Percentiles rank a stretch among this genome's conserved stretches.
Conservation (phyloP, 495 filamentous ascomycete genomes). For the Penicillium chermesinum region DNA sequence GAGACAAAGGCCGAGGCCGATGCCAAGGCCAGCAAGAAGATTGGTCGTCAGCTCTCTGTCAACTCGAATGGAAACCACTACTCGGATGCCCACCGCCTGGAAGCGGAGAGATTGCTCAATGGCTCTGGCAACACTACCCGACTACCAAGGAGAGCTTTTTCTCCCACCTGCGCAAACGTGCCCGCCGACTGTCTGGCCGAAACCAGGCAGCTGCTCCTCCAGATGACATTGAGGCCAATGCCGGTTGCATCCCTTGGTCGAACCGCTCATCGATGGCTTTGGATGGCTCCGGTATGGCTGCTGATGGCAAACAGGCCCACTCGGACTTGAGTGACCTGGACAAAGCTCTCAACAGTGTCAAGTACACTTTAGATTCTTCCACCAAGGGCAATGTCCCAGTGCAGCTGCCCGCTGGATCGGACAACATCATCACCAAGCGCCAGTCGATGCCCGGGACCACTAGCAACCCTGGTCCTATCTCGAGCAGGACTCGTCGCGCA, state of each 20-base stretch:
- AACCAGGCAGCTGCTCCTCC: conserved; percentile 69
- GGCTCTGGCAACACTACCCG: conserved; percentile 65
- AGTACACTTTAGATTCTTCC: conserved; percentile 56
- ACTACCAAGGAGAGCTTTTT: conserved; percentile 86
- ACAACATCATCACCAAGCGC: conserved; percentile 53
- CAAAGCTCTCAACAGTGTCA: conserved; percentile 67
- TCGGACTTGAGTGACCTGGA: conserved; percentile 61
- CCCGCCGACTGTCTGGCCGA: conserved; percentile 84
- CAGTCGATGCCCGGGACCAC: conserved; percentile 69
- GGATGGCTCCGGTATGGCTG: conserved; percentile 50
- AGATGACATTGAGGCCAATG: conserved; percentile 88
- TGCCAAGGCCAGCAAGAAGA: conserved; percentile 75
- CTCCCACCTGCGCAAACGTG: conserved; percentile 91
- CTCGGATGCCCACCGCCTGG: conserved; percentile 78
- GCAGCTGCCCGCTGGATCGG: conserved; percentile 40
- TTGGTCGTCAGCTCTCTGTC: conserved; percentile 90
- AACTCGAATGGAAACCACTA: conserved; percentile 93
- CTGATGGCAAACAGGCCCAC: conserved; percentile 49
- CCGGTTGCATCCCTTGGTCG: conserved; percentile 84
- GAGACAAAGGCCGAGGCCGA: conserved; percentile 34
- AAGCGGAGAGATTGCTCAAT: conserved; percentile 86
- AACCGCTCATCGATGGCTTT: conserved; percentile 80
- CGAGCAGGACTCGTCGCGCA: conserved; percentile 77
- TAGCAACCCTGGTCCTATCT: conserved; percentile 58
- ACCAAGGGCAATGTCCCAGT: conserved; percentile 46